Conservation (phyloP, 75 land plant genomes). For the Pinus tabuliformis region DNA sequence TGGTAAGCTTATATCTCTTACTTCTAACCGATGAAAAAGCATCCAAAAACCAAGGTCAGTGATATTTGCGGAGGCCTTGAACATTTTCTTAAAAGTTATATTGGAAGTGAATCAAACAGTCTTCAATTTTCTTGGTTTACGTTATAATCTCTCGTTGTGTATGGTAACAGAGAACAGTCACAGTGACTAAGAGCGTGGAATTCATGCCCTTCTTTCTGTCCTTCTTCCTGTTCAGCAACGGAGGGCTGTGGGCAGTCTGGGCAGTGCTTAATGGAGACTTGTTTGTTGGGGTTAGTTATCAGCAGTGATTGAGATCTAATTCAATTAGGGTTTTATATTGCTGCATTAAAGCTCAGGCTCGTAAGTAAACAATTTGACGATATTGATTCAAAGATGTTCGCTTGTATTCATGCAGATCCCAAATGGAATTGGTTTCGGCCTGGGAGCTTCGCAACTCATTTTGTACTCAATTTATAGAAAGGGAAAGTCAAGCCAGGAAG, state of each 20-base stretch:
- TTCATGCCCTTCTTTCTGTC: constrained; percentile 83
- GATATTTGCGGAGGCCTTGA: too few relatives aligned
- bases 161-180: constrained; percentile 45
- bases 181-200: constrained; percentile 70
- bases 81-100: too few relatives aligned
- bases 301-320: too few relatives aligned
- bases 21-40: too few relatives aligned
- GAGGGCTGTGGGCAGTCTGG: constrained; percentile 52
- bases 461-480: constrained; percentile 25
- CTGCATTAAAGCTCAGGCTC: too few relatives aligned
- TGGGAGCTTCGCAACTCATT: constrained; percentile 34
- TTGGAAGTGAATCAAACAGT: background rate
- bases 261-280: constrained; percentile 43
- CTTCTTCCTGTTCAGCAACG: constrained; percentile 74
- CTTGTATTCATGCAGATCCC: constrained; percentile 21
- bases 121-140: background rate
- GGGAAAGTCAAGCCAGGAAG: too few relatives aligned
- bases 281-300: constrained; percentile 56
- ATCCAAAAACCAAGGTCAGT: too few relatives aligned
- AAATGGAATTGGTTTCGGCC: constrained; percentile 38
- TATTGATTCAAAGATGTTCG: too few relatives aligned
- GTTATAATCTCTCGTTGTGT: too few relatives aligned
- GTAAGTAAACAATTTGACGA: too few relatives aligned
- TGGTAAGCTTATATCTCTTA: constrained; percentile 22
- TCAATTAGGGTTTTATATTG: too few relatives aligned